These are phyloP conservation scores for Hypsizygus ulmarius DNA, from an alignment of 1,284 basidiomycete genomes.

Conservation along the genomic window DNA sequence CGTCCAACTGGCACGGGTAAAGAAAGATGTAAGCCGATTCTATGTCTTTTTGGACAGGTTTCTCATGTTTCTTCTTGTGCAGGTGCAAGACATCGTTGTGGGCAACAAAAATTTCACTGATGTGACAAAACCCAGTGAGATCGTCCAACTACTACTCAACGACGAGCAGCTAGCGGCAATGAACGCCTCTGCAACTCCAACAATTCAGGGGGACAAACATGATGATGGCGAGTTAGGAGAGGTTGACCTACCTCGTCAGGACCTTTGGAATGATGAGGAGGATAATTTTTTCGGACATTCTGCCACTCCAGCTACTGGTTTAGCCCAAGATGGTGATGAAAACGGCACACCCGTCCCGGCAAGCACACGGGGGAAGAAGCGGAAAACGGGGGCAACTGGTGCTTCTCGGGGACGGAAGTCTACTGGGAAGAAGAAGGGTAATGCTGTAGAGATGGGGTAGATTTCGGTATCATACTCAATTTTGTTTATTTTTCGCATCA, in stretches of 20 bases:
- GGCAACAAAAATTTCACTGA: slow-evolving; percentile 94
- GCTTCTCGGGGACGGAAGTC: slow-evolving; percentile 43
- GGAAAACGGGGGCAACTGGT: slow-evolving; percentile 37
- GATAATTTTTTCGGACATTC: slow-evolving; percentile 77
- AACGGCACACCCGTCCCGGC: slow-evolving; percentile 27
- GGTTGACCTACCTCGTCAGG: slow-evolving; percentile 48
- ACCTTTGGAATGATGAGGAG: slow-evolving; percentile 80
- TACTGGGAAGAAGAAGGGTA: slow-evolving; percentile 32
- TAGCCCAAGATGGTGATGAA: slow-evolving; percentile 37
- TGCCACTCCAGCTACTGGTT: slow-evolving; percentile 21
- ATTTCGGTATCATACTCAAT: slow-evolving; percentile 1
- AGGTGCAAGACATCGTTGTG: slow-evolving; percentile 99
- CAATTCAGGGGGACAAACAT: slow-evolving; percentile 38
- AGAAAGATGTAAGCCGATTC: slow-evolving; percentile 80
- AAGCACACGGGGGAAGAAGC: slow-evolving; percentile 41
- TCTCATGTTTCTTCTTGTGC: slow-evolving; percentile 13
- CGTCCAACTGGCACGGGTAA: slow-evolving; percentile 89
- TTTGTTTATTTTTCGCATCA: slow-evolving; percentile 3
- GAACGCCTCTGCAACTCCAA: slow-evolving; percentile 39
- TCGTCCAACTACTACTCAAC: slow-evolving; percentile 92
- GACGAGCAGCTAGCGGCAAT: slow-evolving; percentile 84
- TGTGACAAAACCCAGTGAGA: slow-evolving; percentile 94
- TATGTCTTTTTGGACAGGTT: slow-evolving; percentile 3
- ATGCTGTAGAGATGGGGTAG: slow-evolving; percentile 9
- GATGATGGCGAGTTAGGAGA: slow-evolving; percentile 30